Base-by-base conservation (phyloP, 2,329 filamentous ascomycete species). In the Lecanoromycetidae sp. region DNA sequence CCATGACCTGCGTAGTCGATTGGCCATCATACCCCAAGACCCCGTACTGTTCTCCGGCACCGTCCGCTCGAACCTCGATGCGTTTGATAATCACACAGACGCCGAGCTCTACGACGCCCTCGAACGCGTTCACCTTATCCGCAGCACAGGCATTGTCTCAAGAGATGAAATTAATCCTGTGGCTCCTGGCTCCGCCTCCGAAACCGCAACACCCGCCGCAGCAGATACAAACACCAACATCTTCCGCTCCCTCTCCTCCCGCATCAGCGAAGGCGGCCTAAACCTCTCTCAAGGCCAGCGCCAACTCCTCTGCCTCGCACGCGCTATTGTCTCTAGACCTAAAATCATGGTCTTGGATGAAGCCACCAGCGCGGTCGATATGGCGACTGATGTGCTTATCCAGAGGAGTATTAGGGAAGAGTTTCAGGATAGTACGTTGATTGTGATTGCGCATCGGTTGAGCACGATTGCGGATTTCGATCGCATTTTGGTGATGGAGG, bases 1-100 rank as follows among this genome's bases (percentile, higher is more conserved):
- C 0, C 72, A 82, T 47, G 77, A 82, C 46, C 68, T 91, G 9
- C 76, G 85, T 20, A 80, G 77, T n/a, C 73, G 83, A 0, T 65
- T 91, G 0, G 82, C 83, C 30, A 88, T 91, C 55, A 90, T 91
- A 45, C 84, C 85, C 1, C 82, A 87, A 64, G 84, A 90, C 55
- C 84, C 85, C 0, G 83, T 88, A 1, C 71, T 91, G 5, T 90
- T 91, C 65, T 84, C 80, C 1, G 85, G 86, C 19, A 87, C 84
- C 0, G 69, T 91, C 17, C 74, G 84, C 34, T 78, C 73, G 35
- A 90, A 90, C 57, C 71, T 91, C 4, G 85, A 91, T 58, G 80
- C 84, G 0, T 87, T 88, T 56, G 71, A 81, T 46, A 70, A 83
- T 50, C 77, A 85, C 57, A 74, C 70, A 1, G 84, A 90, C 53